A percentile compares a stretch with the other conserved stretches of the same genome.
These are phyloP conservation scores for Rhynchosporium secalis DNA, from an alignment of 2,329 filamentous ascomycete species.

Conservation along the genomic window DNA sequence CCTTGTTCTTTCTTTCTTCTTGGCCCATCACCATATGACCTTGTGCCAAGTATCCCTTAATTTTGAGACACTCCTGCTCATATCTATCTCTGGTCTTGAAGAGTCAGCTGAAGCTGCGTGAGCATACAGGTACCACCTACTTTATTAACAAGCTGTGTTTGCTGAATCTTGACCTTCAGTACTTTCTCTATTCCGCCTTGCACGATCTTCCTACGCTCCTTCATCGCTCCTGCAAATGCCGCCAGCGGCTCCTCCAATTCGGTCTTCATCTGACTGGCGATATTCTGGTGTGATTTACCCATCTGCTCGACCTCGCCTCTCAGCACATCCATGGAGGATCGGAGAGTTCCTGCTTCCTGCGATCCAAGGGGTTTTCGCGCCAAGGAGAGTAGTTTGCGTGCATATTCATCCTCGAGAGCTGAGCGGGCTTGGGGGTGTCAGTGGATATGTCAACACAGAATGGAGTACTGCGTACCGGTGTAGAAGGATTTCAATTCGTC, in stretches of 20 bases:
- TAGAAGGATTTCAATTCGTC: conserved; percentile 96
- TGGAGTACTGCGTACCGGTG: conserved; percentile 54
- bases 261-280: conserved; percentile 91
- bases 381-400: conserved; percentile 82
- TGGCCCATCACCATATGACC: conserved; percentile 99
- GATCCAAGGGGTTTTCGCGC: conserved; percentile 88
- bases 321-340: conserved; percentile 81
- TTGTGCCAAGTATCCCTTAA: conserved; percentile 97
- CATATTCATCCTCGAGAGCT: conserved; percentile 94
- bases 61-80: conserved; percentile 96
- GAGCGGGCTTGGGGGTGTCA: conserved; percentile 64
- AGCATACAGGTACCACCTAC: conserved; percentile 46
- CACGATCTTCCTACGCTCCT: conserved; percentile 94
- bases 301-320: conserved; percentile 89
- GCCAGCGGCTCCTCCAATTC: conserved; percentile 92
- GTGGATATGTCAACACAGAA: conserved; percentile 8
- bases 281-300: conserved; percentile 88
- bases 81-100: conserved; percentile 81
- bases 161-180: conserved; percentile 88
- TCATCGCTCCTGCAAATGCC: conserved; percentile 92
- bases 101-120: conserved; percentile 18
- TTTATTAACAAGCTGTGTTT: conserved; percentile 91
- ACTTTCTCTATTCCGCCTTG: conserved; percentile 93
- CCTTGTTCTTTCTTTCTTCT: conserved; percentile 98
- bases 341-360: conserved; percentile 80